Percentiles rank a stretch among this genome's conserved stretches.
Conservation (phyloP, 768 basidiomycete species). For the Kwoniella bestiolae region DNA sequence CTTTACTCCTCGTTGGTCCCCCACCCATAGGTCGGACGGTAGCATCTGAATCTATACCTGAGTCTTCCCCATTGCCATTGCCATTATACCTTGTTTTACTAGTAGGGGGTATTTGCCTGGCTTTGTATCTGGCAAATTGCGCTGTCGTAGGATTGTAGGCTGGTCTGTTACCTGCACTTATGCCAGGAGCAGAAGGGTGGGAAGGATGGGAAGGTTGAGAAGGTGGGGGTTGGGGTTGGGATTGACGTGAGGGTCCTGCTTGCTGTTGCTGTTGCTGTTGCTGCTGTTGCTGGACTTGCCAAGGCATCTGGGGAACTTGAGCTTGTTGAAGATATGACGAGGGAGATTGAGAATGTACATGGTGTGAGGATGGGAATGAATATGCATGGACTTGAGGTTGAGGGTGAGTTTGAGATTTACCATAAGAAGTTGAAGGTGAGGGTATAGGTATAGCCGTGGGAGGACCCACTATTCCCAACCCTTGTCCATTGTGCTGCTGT, state of each 20-base stretch:
- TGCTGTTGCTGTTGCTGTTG: neutral
- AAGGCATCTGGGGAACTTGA: neutral
- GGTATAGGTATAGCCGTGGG: neutral
- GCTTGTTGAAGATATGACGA: neutral
- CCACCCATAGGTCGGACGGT: conserved; percentile 12
- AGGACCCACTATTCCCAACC: neutral
- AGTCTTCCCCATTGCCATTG: conserved; percentile 8
- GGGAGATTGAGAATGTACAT: conserved; percentile 7
- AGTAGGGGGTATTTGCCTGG: neutral
- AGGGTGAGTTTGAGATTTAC: no score
- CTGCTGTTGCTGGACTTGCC: neutral
- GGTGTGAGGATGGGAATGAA: no score
- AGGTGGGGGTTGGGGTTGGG: neutral
- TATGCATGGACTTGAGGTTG: no score
- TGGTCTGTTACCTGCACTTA: neutral
- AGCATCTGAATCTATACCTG: conserved; percentile 20
- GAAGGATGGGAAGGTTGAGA: neutral
- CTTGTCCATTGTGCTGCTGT: neutral
- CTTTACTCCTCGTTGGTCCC: neutral
- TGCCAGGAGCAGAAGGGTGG: neutral
- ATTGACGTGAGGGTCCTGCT: neutral
- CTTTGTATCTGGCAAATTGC: neutral
- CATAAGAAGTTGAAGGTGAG: neutral
- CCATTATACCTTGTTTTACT: neutral
- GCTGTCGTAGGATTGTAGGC: neutral